These are phyloP conservation scores for Arabidopsis hybrid DNA, from an alignment of 441 rosid species.

Conservation along the genomic window DNA sequence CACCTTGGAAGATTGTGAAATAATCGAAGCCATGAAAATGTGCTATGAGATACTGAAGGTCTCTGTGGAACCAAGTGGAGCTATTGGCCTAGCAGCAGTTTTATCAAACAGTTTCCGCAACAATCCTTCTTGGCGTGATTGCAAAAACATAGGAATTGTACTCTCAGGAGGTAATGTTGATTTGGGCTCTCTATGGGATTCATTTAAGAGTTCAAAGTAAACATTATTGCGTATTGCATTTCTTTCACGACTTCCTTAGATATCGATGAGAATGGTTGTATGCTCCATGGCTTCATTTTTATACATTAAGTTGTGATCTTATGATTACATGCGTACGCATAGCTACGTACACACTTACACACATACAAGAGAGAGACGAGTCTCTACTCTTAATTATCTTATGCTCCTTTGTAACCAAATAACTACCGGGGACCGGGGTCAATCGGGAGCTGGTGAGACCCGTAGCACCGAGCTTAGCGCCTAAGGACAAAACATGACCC, in stretches of 20 bases:
- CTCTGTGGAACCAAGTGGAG: conserved; percentile 94
- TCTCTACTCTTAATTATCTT: not conserved
- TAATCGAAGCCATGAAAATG: conserved; percentile 84
- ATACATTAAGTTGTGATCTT: not conserved
- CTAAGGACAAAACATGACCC: conserved; percentile 44
- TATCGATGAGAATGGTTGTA: not conserved
- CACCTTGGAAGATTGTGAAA: conserved; percentile 70
- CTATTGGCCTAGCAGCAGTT: conserved; percentile 91
- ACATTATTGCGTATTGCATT: conserved; percentile 13
- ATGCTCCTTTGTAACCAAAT: conserved; percentile 27
- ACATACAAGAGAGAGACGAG: not conserved
- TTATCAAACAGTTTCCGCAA: conserved; percentile 63
- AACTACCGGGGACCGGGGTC: not conserved
- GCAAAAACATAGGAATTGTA: conserved; percentile 71
- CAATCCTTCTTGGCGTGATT: conserved; percentile 61
- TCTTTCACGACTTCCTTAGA: not conserved
- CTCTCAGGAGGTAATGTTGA: conserved; percentile 79
- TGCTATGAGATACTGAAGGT: conserved; percentile 85
- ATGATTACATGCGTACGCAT: not conserved
- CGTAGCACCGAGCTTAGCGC: not conserved
- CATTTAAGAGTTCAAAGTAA: conserved; percentile 49
- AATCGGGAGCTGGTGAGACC: not conserved
- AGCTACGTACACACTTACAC: not conserved
- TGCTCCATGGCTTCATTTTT: not conserved
- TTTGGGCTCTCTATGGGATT: conserved; percentile 72